Evolutionary conservation across 2,329 filamentous ascomycete genomes (phyloP), one percentile per base, ranked within the genome.

Genomic region (Myriosclerotinia scirpicola): DNA sequence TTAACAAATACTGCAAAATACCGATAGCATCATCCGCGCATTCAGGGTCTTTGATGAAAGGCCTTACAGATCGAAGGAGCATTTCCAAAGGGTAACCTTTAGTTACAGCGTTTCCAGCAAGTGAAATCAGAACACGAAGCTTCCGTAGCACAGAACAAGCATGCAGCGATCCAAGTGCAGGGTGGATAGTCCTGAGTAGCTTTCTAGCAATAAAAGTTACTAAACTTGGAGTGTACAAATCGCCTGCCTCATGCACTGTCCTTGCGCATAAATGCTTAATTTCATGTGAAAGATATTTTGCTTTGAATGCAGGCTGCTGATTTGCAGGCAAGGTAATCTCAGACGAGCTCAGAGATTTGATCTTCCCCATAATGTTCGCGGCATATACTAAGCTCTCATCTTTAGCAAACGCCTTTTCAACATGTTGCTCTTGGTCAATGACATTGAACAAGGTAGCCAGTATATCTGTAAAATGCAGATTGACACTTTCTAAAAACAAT

Each of bases 21-120:
- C 93, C 94, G 54, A 98, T 83, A 1, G 91, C 89, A 79, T 99
- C 95, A 74, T 97, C 92, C 12, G 93, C 91, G 77, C 94, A 98
- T 74, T 96, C 90, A 0, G 89, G 84, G 71, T 98, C 90, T 1
- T 89, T 89, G 7, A 98, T 81, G 71, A 93, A 96, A 0, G 88
- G 87, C 12, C 90, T 84, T 26, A 97, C 82, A 1, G 90, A 89
- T 73, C 93, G 91, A 1, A 99, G 82, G 0, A 96, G 82, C 91
- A 97, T 95, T 77, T 99, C 92, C 17, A 97, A 77, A 14, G 92
- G 91, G 75, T 98, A 98, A 0, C 90, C 90, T 52, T 86, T 81
- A 34, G 90, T 81, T n/a, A 90, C 91, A 61, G 88, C 83, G 0
- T 85, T 77, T 0, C 92, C 93, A 36, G 92, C 90, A 55, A 98